Evolutionary conservation across 257 asterid genomes (phyloP), one percentile per base, ranked within the genome.

Genomic region (Euphrasia confusa): DNA sequence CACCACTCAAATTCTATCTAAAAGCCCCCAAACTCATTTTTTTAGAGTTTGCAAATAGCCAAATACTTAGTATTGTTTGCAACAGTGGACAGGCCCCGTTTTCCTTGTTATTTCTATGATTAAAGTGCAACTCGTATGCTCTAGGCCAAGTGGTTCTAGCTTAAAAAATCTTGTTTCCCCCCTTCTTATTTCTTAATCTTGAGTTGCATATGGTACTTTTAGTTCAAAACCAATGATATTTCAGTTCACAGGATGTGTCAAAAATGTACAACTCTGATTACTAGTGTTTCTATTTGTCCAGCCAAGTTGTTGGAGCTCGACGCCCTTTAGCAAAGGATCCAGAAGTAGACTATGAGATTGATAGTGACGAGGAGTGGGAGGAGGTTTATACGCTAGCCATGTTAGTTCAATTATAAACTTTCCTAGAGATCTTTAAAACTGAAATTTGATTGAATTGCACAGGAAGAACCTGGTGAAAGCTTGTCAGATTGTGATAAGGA

Each of bases 391-490:
- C 66, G 59, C 58, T 53, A 61, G 28, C 59, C 12, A 47, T 72
- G 24, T 47, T 71, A 4, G 18, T 67, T 64, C 61, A 58, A 60
- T 54, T 54, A 24, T 54, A 45, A 4, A 45, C 3, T 50, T 9
- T 17, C 56, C 10, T 58, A 52, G 59, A 10, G 12, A 24, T 40
- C 2, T 44, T 55, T 10, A 44, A 35, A 21, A 42, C 75, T 77
- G n/a, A 72, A 54, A 17, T 54, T 50, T 6, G 61, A 52, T 26
- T 54, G 58, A 37, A 9, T 54, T 50, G 28, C 58, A 58, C 78
- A 93, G 97, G 99, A 89, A 66, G 99, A 93, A 73, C 97, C 95
- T 27, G 99, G 99, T 58, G 99, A 93, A 81, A 93, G 91, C 78
- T 75, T 93, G 64, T 89, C 99, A 17, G 99, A 93, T 69, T 83